Percentiles rank a stretch among this genome's conserved stretches.
Evolutionary conservation across 202 grass and related monocot species (phyloP).

Genomic region (Setaria viridis): DNA sequence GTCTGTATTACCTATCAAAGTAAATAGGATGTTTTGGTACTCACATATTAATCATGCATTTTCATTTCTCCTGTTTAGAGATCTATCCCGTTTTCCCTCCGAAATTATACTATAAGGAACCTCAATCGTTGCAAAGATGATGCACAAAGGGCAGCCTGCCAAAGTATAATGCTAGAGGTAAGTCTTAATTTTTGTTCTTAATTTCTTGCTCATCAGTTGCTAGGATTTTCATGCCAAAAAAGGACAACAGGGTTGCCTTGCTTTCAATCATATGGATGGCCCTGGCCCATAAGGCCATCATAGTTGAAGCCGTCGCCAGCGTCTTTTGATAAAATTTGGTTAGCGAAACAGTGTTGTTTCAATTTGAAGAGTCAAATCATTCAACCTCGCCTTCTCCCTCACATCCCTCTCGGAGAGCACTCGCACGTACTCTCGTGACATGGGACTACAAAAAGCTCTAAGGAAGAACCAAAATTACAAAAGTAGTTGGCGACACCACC

Average conservation of each 20-base stretch:
- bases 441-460: not conserved
- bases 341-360: constrained; percentile 11
- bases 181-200: constrained; percentile 18
- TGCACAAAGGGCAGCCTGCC: constrained; percentile 64
- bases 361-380: not conserved
- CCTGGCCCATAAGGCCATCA: not conserved
- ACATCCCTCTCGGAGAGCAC: not conserved
- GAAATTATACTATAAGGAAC: constrained; percentile 76
- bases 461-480: not conserved
- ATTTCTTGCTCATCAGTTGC: constrained; percentile 1
- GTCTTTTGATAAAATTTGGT: constrained; percentile 27
- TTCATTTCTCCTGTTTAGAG: constrained; percentile 60
- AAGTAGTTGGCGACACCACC: not conserved
- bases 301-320: not conserved
- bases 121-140: constrained; percentile 85
- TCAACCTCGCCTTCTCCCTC: not conserved
- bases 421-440: not conserved
- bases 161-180: constrained; percentile 74
- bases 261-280: constrained; percentile 16
- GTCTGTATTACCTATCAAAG: not conserved
- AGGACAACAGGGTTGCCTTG: not conserved
- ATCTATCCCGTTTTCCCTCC: constrained; percentile 72
- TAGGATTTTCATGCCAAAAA: constrained; percentile 30
- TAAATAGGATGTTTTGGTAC: constrained; percentile 25
- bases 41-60: constrained; percentile 47